A percentile compares a stretch with the other conserved stretches of the same genome.
Conservation (phyloP, 257 asterid genomes). For the Lavandula angustifolia region DNA sequence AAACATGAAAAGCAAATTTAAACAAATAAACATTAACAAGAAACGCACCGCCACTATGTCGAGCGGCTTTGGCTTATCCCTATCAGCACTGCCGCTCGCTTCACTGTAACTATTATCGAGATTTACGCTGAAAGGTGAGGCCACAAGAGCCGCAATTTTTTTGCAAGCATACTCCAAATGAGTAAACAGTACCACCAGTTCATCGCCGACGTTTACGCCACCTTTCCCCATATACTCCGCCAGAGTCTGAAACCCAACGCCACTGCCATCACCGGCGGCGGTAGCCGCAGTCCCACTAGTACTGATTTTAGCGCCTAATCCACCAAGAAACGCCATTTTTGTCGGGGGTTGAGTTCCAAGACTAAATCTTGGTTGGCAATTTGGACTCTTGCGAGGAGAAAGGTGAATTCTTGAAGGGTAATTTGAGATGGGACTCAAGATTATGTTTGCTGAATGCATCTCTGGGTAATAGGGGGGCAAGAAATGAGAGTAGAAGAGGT, state of each 20-base stretch:
- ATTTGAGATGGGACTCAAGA: slow-evolving; percentile 42
- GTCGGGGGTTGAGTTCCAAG: slow-evolving; percentile 32
- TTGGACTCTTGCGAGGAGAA: slow-evolving; percentile 33
- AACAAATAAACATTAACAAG: background rate
- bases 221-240: slow-evolving; percentile 67
- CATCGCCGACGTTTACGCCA: slow-evolving; percentile 68
- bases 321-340: slow-evolving; percentile 49
- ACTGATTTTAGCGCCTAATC: slow-evolving; percentile 45
- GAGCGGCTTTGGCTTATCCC: slow-evolving; percentile 96
- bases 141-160: slow-evolving; percentile 85
- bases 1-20: background rate
- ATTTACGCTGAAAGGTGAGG: slow-evolving; percentile 77
- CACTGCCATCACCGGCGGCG: slow-evolving; percentile 28
- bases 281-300: slow-evolving; percentile 29
- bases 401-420: slow-evolving; percentile 38
- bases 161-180: slow-evolving; percentile 86
- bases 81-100: slow-evolving; percentile 42
- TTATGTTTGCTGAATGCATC: slow-evolving; percentile 51
- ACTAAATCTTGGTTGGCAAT: slow-evolving; percentile 34
- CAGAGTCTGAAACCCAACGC: slow-evolving; percentile 55
- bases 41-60: slow-evolving; percentile 74
- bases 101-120: slow-evolving; percentile 40
- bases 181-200: slow-evolving; percentile 57
- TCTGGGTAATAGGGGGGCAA: slow-evolving; percentile 25
- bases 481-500: background rate